These are phyloP conservation scores for Ulmus americana DNA, from an alignment of 331 rosid genomes.

Conservation along the genomic window DNA sequence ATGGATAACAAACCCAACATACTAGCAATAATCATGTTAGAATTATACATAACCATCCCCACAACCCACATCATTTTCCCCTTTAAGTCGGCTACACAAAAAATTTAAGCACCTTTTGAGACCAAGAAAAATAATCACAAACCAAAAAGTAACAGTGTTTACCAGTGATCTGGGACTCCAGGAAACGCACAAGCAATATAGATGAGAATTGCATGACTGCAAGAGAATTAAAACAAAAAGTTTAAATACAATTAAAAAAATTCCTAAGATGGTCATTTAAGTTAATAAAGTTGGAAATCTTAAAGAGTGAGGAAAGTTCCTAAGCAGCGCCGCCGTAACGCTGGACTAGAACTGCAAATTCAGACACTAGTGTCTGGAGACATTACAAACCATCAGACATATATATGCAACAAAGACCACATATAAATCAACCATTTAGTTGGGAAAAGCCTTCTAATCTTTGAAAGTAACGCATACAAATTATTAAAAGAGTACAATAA, in stretches of 20 bases:
- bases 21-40: too few species aligned
- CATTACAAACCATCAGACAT: background rate
- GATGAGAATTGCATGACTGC: constrained; percentile 82
- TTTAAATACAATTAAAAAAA: background rate
- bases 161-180: constrained; percentile 82
- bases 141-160: constrained; percentile 24
- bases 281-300: background rate
- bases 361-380: background rate
- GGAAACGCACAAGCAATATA: constrained; percentile 76
- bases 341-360: background rate
- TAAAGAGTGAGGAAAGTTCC: background rate
- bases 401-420: background rate
- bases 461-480: background rate
- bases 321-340: background rate
- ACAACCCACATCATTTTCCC: background rate
- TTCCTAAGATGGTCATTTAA: background rate
- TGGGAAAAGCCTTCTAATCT: background rate
- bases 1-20: background rate
- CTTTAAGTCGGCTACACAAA: background rate
- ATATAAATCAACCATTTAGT: background rate
- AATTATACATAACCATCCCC: background rate
- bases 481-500: background rate
- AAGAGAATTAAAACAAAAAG: constrained; percentile 13
- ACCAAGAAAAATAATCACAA: background rate
- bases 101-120: background rate